Evolutionary conservation across 2,329 filamentous ascomycete species (phyloP), one percentile per base, ranked within the genome.

Genomic region (Penicillium crustosum): DNA sequence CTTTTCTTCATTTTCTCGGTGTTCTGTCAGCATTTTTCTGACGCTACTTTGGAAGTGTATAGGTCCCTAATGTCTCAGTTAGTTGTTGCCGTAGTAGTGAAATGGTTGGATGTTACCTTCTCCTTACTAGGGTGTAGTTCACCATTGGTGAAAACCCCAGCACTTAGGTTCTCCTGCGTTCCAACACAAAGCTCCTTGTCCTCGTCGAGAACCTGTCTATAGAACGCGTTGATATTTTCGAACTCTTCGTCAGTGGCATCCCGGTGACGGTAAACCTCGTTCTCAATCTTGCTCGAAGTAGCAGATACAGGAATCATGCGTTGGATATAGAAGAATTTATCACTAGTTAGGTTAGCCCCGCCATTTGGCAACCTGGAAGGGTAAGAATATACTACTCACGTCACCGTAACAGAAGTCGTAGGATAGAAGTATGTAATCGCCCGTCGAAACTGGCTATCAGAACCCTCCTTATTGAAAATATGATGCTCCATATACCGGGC

Each of bases 241-340:
- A 87, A 87, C 57, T 85, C 80, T 31, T 82, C 81, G 29, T 86
- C 81, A 3, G 77, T 78, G 1, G 83, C 80, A 66, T 82, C 73
- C 67, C 81, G 83, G 77, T 87, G 83, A 54, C 84, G 80, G 75
- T 80, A 88, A 29, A 87, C 83, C 68, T 88, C 83, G 67, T 87
- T 86, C 61, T 79, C 78, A 77, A 87, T 86, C 38, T 76, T 76
- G 7, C 79, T 81, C 43, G 75, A 79, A 21, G 74, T 78, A 0
- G 84, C 77, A 1, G 77, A 76, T 43, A 76, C 77, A 6, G 86
- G 85, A 15, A 86, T 77, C 70, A 86, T 86, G 54, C 84, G 78
- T 69, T 86, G 83, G 58, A 87, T 83, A 74, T 85, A 86, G 73
- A 87, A 84, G 74, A 87, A 86, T 73, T 61, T 81, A 75, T 42